A percentile compares a stretch with the other conserved stretches of the same genome.
Evolutionary conservation across 116 monocot species (phyloP).

Genomic region (Trichopus zeylanicus): DNA sequence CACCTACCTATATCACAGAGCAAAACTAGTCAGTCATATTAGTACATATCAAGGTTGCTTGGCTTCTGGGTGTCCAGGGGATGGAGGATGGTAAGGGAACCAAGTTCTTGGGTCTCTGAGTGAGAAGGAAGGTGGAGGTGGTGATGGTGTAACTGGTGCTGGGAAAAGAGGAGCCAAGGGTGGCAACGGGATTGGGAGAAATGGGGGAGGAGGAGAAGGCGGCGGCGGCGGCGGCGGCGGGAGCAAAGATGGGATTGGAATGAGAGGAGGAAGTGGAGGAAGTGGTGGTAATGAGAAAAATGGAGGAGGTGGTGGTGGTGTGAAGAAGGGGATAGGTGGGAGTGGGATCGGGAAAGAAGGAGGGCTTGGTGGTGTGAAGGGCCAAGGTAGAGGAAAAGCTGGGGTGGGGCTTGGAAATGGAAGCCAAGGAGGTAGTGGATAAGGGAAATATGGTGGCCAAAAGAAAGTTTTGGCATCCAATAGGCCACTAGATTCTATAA

Average conservation of each 20-base stretch:
- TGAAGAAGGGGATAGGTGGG: neutral
- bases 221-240: slow-evolving; percentile 1
- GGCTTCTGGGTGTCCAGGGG: no score
- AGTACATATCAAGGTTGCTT: neutral
- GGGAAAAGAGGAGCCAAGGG: neutral
- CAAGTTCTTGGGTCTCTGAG: neutral
- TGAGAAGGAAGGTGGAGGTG: slow-evolving; percentile 4
- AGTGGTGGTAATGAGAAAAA: neutral
- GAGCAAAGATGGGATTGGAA: neutral
- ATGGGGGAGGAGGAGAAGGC: no score
- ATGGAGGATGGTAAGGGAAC: neutral
- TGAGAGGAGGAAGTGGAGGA: neutral
- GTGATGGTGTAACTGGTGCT: neutral
- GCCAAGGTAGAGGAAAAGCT: slow-evolving; percentile 4
- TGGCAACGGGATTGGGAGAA: neutral
- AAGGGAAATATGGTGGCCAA: slow-evolving; percentile 52
- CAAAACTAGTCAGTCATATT: neutral
- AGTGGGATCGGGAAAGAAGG: slow-evolving; percentile 6
- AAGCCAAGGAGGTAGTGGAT: slow-evolving; percentile 7
- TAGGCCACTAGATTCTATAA: neutral
- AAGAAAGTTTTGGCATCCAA: slow-evolving; percentile 50
- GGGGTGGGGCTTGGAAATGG: slow-evolving; percentile 14
- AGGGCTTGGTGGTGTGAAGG: neutral
- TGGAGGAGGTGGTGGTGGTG: neutral
- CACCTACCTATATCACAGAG: neutral